These are phyloP conservation scores for Dichotomopilus funicola DNA, from an alignment of 2,329 filamentous ascomycete species.

Conservation along the genomic window DNA sequence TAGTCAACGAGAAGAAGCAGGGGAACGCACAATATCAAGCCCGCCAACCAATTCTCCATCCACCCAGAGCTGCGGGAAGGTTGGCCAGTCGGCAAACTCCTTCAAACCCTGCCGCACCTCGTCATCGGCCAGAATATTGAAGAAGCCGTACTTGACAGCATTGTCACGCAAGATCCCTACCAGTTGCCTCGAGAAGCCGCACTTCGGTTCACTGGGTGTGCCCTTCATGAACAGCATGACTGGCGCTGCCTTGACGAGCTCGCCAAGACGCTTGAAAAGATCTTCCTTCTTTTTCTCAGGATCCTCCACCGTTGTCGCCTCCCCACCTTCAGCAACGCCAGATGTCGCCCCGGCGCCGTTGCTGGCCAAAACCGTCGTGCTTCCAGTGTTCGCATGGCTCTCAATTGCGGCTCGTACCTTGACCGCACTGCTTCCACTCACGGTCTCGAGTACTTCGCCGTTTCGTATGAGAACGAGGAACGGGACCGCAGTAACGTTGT, in stretches of 20 bases:
- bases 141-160: constrained; percentile 94
- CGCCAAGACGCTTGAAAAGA: constrained; percentile 69
- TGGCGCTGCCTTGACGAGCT: constrained; percentile 88
- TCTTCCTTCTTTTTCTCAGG: constrained; percentile 69
- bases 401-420: constrained; percentile 84
- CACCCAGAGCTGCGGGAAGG: constrained; percentile 91
- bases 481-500: constrained; percentile 91
- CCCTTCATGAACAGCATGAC: constrained; percentile 99
- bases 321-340: constrained; percentile 36
- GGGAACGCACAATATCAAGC: constrained; percentile 78
- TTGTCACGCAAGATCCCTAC: constrained; percentile 82
- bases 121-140: constrained; percentile 96
- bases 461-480: constrained; percentile 79
- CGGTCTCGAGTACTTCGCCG: constrained; percentile 69
- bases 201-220: constrained; percentile 90
- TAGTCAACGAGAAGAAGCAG: neutral
- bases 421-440: constrained; percentile 82
- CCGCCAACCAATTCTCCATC: constrained; percentile 87
- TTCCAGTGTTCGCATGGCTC: constrained; percentile 55
- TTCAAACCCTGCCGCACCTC: constrained; percentile 95
- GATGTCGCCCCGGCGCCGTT: constrained; percentile 31
- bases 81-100: constrained; percentile 97
- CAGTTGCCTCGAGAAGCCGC: constrained; percentile 88
- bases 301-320: constrained; percentile 35
- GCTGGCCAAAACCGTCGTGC: constrained; percentile 27